These are phyloP conservation scores for Epichloe hybrida DNA, from an alignment of 2,329 filamentous ascomycete genomes.

Conservation along the genomic window DNA sequence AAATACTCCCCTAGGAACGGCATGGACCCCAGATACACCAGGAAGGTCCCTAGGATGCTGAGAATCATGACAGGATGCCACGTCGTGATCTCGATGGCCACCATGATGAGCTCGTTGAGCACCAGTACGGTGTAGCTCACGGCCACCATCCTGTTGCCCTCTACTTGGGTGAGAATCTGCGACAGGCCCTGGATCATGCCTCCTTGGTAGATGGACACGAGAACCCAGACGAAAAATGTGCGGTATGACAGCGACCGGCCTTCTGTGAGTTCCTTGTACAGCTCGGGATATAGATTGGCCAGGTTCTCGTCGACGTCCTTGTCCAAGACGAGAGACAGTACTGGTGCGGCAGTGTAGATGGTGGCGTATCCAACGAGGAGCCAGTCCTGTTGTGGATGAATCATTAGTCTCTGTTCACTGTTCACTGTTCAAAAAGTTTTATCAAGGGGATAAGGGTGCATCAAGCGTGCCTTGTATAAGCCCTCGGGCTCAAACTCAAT, in stretches of 20 bases:
- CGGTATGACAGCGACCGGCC: constrained; percentile 79
- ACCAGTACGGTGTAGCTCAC: constrained; percentile 88
- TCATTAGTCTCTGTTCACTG: constrained; percentile 16
- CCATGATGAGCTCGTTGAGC: constrained; percentile 93
- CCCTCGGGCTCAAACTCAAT: constrained; percentile 87
- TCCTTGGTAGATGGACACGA: constrained; percentile 90
- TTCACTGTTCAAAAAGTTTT: not conserved
- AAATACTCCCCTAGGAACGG: constrained; percentile 85
- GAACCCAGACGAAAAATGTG: constrained; percentile 94
- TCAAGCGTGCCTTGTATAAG: constrained; percentile 54
- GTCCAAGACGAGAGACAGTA: constrained; percentile 87
- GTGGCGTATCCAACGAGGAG: constrained; percentile 93
- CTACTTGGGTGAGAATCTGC: constrained; percentile 71
- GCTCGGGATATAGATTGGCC: constrained; percentile 87
- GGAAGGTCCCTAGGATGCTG: constrained; percentile 67
- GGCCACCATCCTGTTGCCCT: constrained; percentile 64
- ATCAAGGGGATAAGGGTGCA: not conserved
- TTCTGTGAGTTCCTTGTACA: constrained; percentile 93
- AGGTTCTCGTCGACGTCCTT: constrained; percentile 89
- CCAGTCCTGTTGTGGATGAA: constrained; percentile 56
- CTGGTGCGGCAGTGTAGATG: constrained; percentile 84
- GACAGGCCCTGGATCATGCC: constrained; percentile 89
- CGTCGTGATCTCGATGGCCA: constrained; percentile 88
- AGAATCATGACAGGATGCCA: constrained; percentile 93
- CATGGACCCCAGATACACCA: constrained; percentile 67